Percentiles rank a stretch among this genome's conserved stretches.
phyloP scores from a whole-genome alignment of 805 yeast genomes.

The Suhomyces faveliae region DNA sequence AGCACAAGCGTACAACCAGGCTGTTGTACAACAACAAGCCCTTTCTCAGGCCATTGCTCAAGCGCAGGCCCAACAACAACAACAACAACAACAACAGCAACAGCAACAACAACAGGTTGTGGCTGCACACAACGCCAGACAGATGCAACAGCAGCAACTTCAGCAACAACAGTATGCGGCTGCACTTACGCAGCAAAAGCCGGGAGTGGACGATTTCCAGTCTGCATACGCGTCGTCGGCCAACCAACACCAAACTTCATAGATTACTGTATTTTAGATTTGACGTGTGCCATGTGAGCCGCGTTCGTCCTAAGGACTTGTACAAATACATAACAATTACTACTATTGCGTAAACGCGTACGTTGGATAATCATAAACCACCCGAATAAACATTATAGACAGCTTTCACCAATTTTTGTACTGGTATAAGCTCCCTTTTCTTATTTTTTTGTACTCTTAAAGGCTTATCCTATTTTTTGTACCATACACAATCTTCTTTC shows the following conservation, averaged over 20 bases:
- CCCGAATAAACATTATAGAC: too few species aligned
- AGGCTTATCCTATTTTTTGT: too few species aligned
- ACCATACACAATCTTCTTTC: too few species aligned
- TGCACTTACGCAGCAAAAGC: slow-evolving; percentile 4
- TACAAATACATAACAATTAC: not conserved
- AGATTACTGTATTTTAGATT: slow-evolving; percentile 2
- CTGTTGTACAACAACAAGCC: slow-evolving; percentile 21
- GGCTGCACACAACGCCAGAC: slow-evolving; percentile 7
- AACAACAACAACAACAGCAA: slow-evolving; percentile 18
- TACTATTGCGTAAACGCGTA: not conserved
- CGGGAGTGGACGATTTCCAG: slow-evolving; percentile 2
- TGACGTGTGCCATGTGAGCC: slow-evolving; percentile 1
- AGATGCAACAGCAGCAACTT: slow-evolving; percentile 6
- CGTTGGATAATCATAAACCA: too few species aligned
- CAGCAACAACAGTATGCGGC: slow-evolving; percentile 11
- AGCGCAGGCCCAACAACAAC: slow-evolving; percentile 17
- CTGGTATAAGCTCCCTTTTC: too few species aligned
- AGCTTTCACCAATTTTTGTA: too few species aligned
- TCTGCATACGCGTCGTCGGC: not conserved
- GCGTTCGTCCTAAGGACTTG: not conserved
- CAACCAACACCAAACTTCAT: slow-evolving; percentile 1
- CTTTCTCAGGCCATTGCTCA: slow-evolving; percentile 21
- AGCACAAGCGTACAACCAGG: slow-evolving; percentile 15
- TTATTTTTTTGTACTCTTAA: too few species aligned
- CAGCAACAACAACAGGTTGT: slow-evolving; percentile 14